Evolutionary conservation across 805 yeast genomes (phyloP).

Genomic region (Hanseniaspora occidentalis): DNA sequence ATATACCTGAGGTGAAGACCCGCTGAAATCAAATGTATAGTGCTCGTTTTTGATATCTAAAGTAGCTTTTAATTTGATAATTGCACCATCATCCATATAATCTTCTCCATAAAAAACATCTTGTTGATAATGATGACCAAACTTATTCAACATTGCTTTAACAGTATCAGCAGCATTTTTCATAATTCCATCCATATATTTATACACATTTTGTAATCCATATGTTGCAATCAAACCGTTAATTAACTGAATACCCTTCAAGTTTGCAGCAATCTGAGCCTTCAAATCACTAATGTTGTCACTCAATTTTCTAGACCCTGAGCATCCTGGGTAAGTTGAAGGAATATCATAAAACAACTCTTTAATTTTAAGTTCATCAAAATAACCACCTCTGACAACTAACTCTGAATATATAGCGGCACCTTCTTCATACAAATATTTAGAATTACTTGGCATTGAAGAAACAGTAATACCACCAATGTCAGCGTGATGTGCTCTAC

Average conservation of each 20-base stretch:
- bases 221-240: slow-evolving; percentile 49
- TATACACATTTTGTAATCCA: slow-evolving; percentile 42
- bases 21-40: slow-evolving; percentile 72
- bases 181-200: slow-evolving; percentile 75
- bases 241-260: slow-evolving; percentile 64
- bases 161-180: slow-evolving; percentile 67
- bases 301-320: slow-evolving; percentile 73
- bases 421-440: slow-evolving; percentile 78
- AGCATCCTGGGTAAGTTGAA: slow-evolving; percentile 70
- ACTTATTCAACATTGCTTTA: slow-evolving; percentile 34
- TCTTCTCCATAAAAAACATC: slow-evolving; percentile 41
- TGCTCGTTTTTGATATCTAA: slow-evolving; percentile 38
- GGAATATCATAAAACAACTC: slow-evolving; percentile 59
- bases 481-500: slow-evolving; percentile 94
- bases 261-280: slow-evolving; percentile 84
- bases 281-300: slow-evolving; percentile 78
- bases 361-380: slow-evolving; percentile 61
- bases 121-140: slow-evolving; percentile 30
- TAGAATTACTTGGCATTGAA: slow-evolving; percentile 89
- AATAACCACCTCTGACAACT: slow-evolving; percentile 56
- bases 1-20: slow-evolving; percentile 77
- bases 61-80: slow-evolving; percentile 42
- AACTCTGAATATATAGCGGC: slow-evolving; percentile 74
- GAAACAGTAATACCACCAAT: slow-evolving; percentile 91
- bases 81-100: slow-evolving; percentile 72